Percentiles rank a stretch among this genome's conserved stretches.
These are phyloP conservation scores for Fusarium domesticum DNA, from an alignment of 2,329 filamentous ascomycete genomes.

Conservation along the genomic window DNA sequence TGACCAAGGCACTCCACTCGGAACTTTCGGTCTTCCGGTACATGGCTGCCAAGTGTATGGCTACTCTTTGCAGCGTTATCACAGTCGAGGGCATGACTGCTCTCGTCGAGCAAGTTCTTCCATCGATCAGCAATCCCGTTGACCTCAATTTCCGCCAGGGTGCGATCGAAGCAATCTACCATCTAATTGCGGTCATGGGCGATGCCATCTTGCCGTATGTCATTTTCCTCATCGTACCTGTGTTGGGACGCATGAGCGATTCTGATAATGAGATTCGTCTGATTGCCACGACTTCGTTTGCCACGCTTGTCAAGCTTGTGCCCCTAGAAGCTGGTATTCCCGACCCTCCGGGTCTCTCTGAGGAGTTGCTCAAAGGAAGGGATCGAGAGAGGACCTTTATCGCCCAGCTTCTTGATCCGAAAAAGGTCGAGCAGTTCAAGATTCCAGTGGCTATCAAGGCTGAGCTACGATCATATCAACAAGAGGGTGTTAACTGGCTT, in stretches of 20 bases:
- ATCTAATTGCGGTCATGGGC: conserved; percentile 97
- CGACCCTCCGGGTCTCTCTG: conserved; percentile 87
- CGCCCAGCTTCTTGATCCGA: conserved; percentile 89
- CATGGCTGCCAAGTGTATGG: conserved; percentile 94
- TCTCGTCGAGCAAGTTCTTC: conserved; percentile 87
- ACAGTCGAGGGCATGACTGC: conserved; percentile 94
- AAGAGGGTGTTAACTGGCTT: conserved; percentile 98
- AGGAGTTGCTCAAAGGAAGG: conserved; percentile 82
- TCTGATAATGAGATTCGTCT: conserved; percentile 93
- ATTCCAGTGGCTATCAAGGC: conserved; percentile 98
- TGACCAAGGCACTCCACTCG: conserved; percentile 85
- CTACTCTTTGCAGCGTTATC: conserved; percentile 95
- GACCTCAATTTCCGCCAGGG: conserved; percentile 90
- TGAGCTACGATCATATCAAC: conserved; percentile 92
- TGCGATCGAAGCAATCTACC: conserved; percentile 92
- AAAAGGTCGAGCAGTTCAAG: conserved; percentile 91
- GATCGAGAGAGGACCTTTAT: conserved; percentile 97
- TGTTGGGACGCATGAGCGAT: conserved; percentile 96
- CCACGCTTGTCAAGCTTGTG: conserved; percentile 93
- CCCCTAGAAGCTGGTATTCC: conserved; percentile 96
- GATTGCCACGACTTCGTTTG: conserved; percentile 94
- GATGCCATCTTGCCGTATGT: conserved; percentile 95
- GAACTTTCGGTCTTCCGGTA: conserved; percentile 90
- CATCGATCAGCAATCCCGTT: conserved; percentile 84
- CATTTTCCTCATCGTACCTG: conserved; percentile 96